Conservation (phyloP, 2,329 filamentous ascomycete species). For the Talaromyces sp. region DNA sequence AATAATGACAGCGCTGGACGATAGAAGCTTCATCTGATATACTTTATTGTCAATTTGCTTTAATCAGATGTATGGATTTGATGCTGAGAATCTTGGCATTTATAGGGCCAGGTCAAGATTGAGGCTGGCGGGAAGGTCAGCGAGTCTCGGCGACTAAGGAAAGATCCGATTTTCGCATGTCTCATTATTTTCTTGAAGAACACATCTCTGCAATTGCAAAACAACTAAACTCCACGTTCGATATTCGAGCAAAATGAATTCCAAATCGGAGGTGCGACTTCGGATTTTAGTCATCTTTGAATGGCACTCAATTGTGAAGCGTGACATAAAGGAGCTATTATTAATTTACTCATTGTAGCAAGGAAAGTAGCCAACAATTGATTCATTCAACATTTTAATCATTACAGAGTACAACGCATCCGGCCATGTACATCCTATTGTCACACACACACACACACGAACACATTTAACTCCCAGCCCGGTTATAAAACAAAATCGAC, state of each 20-base stretch:
- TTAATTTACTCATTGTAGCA: too few species aligned
- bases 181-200: not conserved
- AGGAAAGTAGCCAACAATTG: not conserved
- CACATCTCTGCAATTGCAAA: not conserved
- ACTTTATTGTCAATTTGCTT: not conserved
- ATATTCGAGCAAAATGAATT: not conserved
- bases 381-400: slow-evolving; percentile 15
- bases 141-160: slow-evolving; percentile 3
- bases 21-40: slow-evolving; percentile 2
- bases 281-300: not conserved
- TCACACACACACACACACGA: slow-evolving; percentile 11
- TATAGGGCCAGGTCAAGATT: not conserved
- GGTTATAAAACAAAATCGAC: not conserved
- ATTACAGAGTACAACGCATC: slow-evolving; percentile 12
- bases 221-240: not conserved
- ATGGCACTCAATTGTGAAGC: not conserved
- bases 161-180: slow-evolving; percentile 8
- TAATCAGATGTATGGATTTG: not conserved
- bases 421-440: slow-evolving; percentile 11
- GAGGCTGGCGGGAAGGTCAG: not conserved
- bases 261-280: not conserved
- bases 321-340: not conserved
- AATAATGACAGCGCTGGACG: not conserved
- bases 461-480: slow-evolving; percentile 8
- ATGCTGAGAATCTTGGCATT: not conserved